These are phyloP conservation scores for Polymyxa betae DNA, from an alignment of 208 protist genomes.

Conservation along the genomic window DNA sequence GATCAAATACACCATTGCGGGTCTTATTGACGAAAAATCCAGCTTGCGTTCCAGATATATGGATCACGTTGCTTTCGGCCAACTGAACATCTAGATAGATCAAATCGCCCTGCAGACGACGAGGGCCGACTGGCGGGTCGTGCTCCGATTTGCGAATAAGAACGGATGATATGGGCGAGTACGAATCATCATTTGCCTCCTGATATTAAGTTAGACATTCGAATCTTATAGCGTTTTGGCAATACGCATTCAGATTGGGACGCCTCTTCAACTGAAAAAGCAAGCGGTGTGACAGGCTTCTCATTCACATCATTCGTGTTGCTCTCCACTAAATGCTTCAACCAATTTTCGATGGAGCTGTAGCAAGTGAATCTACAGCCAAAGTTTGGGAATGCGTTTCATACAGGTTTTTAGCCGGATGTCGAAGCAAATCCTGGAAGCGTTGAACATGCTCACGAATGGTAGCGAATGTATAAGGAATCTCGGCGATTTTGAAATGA, in stretches of 20 bases:
- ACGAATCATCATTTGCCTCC: neutral
- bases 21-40: slow-evolving; percentile 42
- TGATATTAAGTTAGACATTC: neutral
- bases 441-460: slow-evolving; percentile 3
- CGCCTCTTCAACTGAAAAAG: neutral
- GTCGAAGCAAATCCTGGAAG: neutral
- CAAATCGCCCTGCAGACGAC: neutral
- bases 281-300: neutral
- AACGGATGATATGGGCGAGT: neutral
- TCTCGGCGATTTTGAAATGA: neutral
- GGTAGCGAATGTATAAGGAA: neutral
- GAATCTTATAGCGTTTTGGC: neutral
- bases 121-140: neutral
- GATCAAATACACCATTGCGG: neutral
- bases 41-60: neutral
- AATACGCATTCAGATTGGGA: neutral
- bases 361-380: neutral
- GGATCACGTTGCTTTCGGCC: neutral
- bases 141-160: neutral
- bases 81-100: neutral
- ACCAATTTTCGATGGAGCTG: slow-evolving; percentile 12
- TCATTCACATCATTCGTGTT: neutral
- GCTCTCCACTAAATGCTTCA: neutral
- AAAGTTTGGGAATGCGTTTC: neutral
- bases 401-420: slow-evolving; percentile 3